These are phyloP conservation scores for Withania somnifera DNA, from an alignment of 305 asterid genomes.

Conservation along the genomic window DNA sequence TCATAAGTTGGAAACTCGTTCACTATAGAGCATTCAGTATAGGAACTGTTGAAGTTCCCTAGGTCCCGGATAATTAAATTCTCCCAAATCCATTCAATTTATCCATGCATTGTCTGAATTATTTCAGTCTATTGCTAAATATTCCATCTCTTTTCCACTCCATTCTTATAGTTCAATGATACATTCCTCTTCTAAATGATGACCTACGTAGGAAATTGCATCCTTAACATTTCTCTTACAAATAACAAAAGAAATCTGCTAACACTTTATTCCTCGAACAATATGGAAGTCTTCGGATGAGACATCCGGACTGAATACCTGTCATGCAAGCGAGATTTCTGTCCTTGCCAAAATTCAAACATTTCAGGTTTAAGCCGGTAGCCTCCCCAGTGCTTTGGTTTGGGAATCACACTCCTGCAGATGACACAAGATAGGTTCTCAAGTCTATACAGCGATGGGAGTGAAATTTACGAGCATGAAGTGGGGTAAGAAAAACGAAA, in stretches of 20 bases:
- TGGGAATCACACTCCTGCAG: slow-evolving; percentile 11
- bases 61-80: background rate
- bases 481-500: background rate
- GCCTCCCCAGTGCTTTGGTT: slow-evolving; percentile 16
- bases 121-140: background rate
- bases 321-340: slow-evolving; percentile 18
- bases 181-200: background rate
- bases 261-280: background rate
- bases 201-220: background rate
- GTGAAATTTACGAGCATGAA: background rate
- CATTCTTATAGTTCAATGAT: background rate
- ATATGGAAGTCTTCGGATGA: background rate
- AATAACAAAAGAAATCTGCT: background rate
- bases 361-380: slow-evolving; percentile 12
- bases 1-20: background rate
- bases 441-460: background rate
- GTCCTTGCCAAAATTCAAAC: slow-evolving; percentile 21
- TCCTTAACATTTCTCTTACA: background rate
- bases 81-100: background rate
- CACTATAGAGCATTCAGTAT: background rate
- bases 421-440: background rate
- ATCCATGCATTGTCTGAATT: background rate
- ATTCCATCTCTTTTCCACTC: background rate
- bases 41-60: background rate
- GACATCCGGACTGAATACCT: slow-evolving; percentile 4